These are phyloP conservation scores for Mortierella sp. DNA, from an alignment of 371 early-diverging fungal genomes.

Conservation along the genomic window DNA sequence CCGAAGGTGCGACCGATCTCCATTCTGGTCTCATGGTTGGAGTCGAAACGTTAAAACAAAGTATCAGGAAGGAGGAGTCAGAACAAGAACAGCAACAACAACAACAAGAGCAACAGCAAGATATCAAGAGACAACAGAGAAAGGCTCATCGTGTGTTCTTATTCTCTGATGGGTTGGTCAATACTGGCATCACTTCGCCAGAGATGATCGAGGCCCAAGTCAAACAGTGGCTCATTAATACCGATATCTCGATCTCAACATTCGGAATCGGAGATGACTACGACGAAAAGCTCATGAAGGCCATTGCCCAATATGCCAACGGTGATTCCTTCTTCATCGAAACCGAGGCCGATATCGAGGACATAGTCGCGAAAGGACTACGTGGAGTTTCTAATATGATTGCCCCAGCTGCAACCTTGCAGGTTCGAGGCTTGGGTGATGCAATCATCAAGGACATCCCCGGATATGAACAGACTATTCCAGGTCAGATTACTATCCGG, in stretches of 20 bases:
- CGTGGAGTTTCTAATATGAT: constrained; percentile 36
- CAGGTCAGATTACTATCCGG: constrained; percentile 28
- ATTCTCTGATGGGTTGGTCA: constrained; percentile 38
- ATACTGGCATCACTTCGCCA: constrained; percentile 19
- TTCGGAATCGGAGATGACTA: constrained; percentile 46
- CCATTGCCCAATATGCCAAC: constrained; percentile 33
- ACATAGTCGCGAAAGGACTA: constrained; percentile 30
- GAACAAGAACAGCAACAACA: too few species aligned
- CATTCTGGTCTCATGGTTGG: constrained; percentile 25
- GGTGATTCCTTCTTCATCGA: constrained; percentile 35
- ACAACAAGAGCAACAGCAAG: constrained; percentile 13
- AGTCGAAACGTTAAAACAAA: constrained; percentile 20
- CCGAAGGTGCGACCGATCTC: constrained; percentile 19
- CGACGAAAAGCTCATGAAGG: constrained; percentile 39
- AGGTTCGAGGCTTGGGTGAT: constrained; percentile 31
- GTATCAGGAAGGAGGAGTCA: constrained; percentile 25
- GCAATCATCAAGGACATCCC: constrained; percentile 41
- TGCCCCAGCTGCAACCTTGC: constrained; percentile 25
- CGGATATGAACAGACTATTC: constrained; percentile 28
- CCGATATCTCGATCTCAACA: constrained; percentile 31
- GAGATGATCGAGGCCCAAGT: constrained; percentile 12
- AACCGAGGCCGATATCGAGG: constrained; percentile 37
- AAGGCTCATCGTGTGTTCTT: constrained; percentile 34
- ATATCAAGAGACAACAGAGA: constrained; percentile 19
- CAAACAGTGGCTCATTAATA: constrained; percentile 22